These are phyloP conservation scores for Citropsis articulata DNA, from an alignment of 345 rosid species.

Conservation along the genomic window DNA sequence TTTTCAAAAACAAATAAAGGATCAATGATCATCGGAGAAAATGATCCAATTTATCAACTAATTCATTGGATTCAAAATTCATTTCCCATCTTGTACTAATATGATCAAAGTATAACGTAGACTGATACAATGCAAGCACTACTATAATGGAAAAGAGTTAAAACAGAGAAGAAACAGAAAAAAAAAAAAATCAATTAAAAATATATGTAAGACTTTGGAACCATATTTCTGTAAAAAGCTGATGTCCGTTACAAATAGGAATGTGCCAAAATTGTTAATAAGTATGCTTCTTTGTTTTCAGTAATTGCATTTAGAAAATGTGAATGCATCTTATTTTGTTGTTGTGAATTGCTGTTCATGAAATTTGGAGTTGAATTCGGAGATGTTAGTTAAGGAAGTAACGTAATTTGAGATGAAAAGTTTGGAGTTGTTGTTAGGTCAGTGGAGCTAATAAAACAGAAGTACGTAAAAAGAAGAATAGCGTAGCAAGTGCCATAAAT, in stretches of 20 bases:
- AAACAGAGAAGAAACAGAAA: too few relatives aligned
- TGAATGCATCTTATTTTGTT: neutral
- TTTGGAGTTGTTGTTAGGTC: neutral
- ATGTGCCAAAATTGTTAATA: too few relatives aligned
- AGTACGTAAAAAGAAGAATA: neutral
- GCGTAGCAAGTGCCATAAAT: neutral
- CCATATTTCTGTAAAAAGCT: too few relatives aligned
- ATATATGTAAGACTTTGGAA: too few relatives aligned
- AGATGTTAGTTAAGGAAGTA: neutral
- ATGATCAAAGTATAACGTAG: too few relatives aligned
- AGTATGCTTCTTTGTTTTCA: too few relatives aligned
- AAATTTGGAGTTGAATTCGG: neutral
- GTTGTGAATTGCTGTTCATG: neutral
- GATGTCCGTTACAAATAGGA: too few relatives aligned
- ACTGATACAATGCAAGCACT: too few relatives aligned
- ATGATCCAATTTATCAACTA: neutral
- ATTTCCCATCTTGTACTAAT: too few relatives aligned
- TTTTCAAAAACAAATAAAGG: neutral
- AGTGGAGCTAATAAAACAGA: neutral
- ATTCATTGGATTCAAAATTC: too few relatives aligned
- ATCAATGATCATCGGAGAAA: neutral
- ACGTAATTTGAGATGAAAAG: neutral
- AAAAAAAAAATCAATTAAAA: too few relatives aligned
- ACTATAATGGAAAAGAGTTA: too few relatives aligned
- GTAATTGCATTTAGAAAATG: neutral